Conservation (phyloP, 228 moss, liverwort and hornwort species). For the Sphagnum magellanicum region DNA sequence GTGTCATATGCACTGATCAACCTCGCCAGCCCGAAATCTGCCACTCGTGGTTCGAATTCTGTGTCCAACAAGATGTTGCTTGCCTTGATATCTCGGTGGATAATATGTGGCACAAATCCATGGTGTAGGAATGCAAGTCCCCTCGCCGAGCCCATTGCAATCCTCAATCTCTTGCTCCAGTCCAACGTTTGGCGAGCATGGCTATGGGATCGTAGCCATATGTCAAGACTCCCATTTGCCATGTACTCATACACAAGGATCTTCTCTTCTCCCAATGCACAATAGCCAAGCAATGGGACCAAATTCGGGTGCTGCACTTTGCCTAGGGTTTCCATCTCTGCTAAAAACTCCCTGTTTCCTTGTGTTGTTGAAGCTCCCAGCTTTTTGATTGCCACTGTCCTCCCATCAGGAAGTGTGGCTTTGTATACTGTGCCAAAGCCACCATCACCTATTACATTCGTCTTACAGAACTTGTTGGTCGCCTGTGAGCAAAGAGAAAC, state of each 20-base stretch:
- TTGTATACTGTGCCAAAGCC: slow-evolving; percentile 62
- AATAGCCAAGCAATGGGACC: slow-evolving; percentile 48
- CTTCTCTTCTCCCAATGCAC: slow-evolving; percentile 59
- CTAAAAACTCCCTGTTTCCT: slow-evolving; percentile 51
- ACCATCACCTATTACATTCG: slow-evolving; percentile 54
- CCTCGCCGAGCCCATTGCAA: slow-evolving; percentile 40
- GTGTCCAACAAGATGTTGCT: slow-evolving; percentile 45
- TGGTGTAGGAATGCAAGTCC: slow-evolving; percentile 50
- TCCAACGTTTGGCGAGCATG: slow-evolving; percentile 45
- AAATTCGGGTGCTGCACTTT: slow-evolving; percentile 57
- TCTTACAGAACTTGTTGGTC: slow-evolving; percentile 60
- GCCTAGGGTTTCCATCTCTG: slow-evolving; percentile 56
- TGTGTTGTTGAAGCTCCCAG: slow-evolving; percentile 51
- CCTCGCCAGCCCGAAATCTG: slow-evolving; percentile 48
- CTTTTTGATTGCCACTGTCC: slow-evolving; percentile 56
- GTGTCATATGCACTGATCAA: slow-evolving; percentile 57
- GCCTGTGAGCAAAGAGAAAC: slow-evolving; percentile 10
- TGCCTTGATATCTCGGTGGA: slow-evolving; percentile 58
- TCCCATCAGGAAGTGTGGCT: slow-evolving; percentile 41
- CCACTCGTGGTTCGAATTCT: slow-evolving; percentile 41
- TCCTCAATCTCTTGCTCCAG: slow-evolving; percentile 50
- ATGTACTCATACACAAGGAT: slow-evolving; percentile 60
- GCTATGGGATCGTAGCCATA: slow-evolving; percentile 45
- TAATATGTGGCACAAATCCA: slow-evolving; percentile 58
- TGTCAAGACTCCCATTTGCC: slow-evolving; percentile 49